Conservation (phyloP, 306 rosid genomes). For the Oemleria cerasiformis region DNA sequence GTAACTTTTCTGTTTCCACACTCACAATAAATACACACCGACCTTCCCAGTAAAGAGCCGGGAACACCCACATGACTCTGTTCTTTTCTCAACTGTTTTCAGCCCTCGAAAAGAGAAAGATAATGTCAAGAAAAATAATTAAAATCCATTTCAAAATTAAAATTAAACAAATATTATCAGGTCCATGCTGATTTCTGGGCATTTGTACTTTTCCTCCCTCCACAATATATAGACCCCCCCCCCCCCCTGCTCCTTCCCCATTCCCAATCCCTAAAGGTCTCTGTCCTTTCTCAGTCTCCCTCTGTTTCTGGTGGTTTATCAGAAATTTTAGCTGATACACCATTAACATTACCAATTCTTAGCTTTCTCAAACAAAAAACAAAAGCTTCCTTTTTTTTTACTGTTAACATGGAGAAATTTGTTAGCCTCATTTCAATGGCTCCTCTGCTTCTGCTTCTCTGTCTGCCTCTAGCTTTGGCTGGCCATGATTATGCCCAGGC, state of each 20-base stretch:
- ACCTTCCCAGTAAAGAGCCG: conserved; percentile 42
- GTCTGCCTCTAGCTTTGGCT: conserved; percentile 40
- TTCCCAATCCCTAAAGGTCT: conserved; percentile 4
- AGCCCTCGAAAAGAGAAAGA: conserved; percentile 33
- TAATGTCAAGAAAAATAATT: not conserved
- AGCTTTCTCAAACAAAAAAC: not conserved
- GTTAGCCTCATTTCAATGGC: conserved; percentile 33
- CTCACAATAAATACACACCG: conserved; percentile 59
- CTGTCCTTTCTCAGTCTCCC: conserved; percentile 1
- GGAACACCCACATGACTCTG: conserved; percentile 66
- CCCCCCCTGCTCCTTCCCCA: not conserved
- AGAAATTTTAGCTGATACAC: conserved; percentile 35
- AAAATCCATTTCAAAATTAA: not conserved
- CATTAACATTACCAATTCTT: conserved; percentile 40
- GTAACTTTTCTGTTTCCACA: conserved; percentile 17
- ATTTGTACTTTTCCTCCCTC: conserved; percentile 37
- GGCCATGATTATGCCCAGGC: conserved; percentile 89
- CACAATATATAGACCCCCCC: conserved; percentile 50
- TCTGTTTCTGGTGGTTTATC: conserved; percentile 31
- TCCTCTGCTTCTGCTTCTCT: conserved; percentile 39
- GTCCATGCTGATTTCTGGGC: conserved; percentile 32
- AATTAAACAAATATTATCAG: not conserved
- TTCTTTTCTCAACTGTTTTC: conserved; percentile 46
- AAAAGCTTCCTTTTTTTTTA: not conserved
- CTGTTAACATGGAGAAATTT: conserved; percentile 45